phyloP scores from a whole-genome alignment of 805 yeast species.

The Candida manassasensis region DNA sequence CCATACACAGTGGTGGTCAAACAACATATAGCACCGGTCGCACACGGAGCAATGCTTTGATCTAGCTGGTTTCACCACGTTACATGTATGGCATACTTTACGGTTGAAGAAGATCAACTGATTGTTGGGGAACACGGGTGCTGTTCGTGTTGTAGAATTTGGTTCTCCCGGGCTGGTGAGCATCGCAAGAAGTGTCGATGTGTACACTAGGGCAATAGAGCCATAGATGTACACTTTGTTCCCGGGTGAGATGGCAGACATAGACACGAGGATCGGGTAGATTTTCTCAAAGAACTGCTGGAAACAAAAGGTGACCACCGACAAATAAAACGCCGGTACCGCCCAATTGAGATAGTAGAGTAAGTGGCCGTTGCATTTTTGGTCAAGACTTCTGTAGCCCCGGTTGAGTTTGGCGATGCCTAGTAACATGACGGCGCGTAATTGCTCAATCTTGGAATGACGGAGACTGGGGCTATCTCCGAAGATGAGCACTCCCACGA shows the following conservation, averaged over 20 bases:
- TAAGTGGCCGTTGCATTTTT: conserved; percentile 6
- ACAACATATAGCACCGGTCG: conserved; percentile 42
- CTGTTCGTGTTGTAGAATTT: conserved; percentile 6
- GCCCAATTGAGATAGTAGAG: conserved; percentile 33
- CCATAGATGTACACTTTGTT: conserved; percentile 21
- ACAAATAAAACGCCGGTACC: conserved; percentile 40
- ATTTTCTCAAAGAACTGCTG: conserved; percentile 28
- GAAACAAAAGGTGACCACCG: conserved; percentile 31
- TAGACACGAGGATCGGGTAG: conserved; percentile 10
- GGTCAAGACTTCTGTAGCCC: conserved; percentile 6
- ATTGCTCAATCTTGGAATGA: conserved; percentile 28
- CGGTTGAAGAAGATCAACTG: conserved; percentile 48
- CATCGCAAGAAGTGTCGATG: conserved; percentile 34
- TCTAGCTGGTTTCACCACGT: conserved; percentile 48
- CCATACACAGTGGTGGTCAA: conserved; percentile 64
- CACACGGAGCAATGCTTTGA: conserved; percentile 67
- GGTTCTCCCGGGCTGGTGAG: conserved; percentile 42
- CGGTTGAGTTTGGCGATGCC: conserved; percentile 1
- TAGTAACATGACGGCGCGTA: conserved; percentile 9
- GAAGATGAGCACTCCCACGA: conserved; percentile 26
- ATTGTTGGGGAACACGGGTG: conserved; percentile 37
- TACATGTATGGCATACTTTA: conserved; percentile 46
- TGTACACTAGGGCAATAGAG: conserved; percentile 27
- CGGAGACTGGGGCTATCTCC: conserved; percentile 45
- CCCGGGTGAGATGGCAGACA: conserved; percentile 10